Conservation (phyloP, 208 protist species). For the Eutreptiella sp. region DNA sequence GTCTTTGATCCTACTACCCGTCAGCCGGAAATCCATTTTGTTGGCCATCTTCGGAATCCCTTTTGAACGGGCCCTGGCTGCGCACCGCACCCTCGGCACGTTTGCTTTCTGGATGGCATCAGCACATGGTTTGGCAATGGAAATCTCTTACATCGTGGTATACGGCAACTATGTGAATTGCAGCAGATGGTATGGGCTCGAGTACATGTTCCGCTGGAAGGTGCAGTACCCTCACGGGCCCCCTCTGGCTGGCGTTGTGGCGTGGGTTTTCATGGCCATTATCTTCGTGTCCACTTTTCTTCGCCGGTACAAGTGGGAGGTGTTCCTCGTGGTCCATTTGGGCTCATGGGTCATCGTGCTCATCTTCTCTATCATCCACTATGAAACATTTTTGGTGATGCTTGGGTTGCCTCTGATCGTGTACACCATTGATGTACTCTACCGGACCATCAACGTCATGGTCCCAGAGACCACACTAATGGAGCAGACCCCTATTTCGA, state of each 20-base stretch:
- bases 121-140: constrained; percentile 13
- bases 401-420: constrained; percentile 13
- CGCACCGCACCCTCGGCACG: constrained; percentile 3
- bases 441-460: neutral
- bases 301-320: constrained; percentile 2
- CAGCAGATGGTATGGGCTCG: neutral
- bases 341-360: neutral
- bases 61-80: constrained; percentile 8
- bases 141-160: neutral
- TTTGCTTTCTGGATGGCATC: neutral
- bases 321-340: constrained; percentile 2
- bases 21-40: constrained; percentile 6
- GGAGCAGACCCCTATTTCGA: no score
- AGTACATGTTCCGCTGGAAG: constrained; percentile 2
- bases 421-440: constrained; percentile 5
- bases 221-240: constrained; percentile 13
- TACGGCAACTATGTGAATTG: no score
- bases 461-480: no score
- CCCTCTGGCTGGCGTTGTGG: constrained; percentile 2
- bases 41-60: constrained; percentile 18
- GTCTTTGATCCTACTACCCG: constrained; percentile 7
- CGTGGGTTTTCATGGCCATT: constrained; percentile 1
- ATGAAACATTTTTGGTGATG: constrained; percentile 12
- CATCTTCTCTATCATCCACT: constrained; percentile 16
- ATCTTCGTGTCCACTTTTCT: neutral